Percentiles rank a stretch among this genome's conserved stretches.
Evolutionary conservation across 441 rosid species (phyloP).

Genomic region (Gossypium trilobum): DNA sequence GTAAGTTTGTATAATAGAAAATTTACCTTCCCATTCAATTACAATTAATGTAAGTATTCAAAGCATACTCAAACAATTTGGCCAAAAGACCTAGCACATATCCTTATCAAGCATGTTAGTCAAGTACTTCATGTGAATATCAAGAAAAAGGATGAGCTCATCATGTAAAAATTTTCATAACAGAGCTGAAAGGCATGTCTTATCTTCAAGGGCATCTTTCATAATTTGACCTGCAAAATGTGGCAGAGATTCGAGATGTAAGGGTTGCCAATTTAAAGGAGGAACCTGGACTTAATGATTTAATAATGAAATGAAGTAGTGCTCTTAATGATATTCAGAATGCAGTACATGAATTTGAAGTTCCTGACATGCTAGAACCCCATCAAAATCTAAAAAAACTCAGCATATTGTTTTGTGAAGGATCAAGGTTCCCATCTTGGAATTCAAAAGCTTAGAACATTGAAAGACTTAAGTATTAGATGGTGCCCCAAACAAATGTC

Average conservation of each 20-base stretch:
- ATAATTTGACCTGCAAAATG: slow-evolving; percentile 10
- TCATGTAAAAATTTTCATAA: not conserved
- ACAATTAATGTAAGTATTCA: no score
- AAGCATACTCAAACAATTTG: no score
- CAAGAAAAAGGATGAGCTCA: not conserved
- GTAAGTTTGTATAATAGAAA: no score
- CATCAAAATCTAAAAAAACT: slow-evolving; percentile 14
- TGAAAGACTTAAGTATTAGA: slow-evolving; percentile 4
- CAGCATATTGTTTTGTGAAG: slow-evolving; percentile 8
- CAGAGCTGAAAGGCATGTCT: slow-evolving; percentile 14
- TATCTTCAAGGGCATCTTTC: slow-evolving; percentile 13
- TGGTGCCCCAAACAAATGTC: not conserved
- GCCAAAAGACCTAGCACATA: no score
- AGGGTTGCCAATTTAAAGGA: slow-evolving; percentile 11
- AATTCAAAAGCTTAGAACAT: not conserved
- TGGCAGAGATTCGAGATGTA: slow-evolving; percentile 17
- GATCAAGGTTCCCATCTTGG: slow-evolving; percentile 19
- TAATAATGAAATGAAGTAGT: slow-evolving; percentile 11
- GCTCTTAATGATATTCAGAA: not conserved
- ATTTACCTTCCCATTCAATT: no score
- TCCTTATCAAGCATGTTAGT: no score
- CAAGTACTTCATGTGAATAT: not conserved
- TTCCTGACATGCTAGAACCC: slow-evolving; percentile 16
- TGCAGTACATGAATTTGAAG: not conserved
- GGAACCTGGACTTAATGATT: slow-evolving; percentile 11